Conservation (phyloP, 2,329 filamentous ascomycete species). For the Fonsecaea erecta region DNA sequence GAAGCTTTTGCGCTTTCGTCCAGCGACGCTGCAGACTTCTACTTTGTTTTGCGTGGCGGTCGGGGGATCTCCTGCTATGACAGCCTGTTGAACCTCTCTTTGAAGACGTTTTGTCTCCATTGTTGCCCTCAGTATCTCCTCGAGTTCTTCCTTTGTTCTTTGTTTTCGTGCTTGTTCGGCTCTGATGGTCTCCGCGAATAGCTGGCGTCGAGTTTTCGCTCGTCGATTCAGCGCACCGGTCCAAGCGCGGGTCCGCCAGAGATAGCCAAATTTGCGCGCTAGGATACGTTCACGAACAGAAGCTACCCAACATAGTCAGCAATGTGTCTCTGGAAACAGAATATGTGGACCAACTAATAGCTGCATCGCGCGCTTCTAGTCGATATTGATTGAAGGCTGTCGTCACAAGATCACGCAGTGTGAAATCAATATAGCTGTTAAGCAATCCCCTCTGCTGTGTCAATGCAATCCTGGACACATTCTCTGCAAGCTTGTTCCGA, state of each 20-base stretch:
- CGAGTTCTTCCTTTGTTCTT: slow-evolving; percentile 33
- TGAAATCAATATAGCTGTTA: slow-evolving; percentile 32
- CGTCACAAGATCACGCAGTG: slow-evolving; percentile 27
- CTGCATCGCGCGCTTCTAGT: slow-evolving; percentile 23
- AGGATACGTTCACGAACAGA: slow-evolving; percentile 43
- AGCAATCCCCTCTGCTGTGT: slow-evolving; percentile 31
- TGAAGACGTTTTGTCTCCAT: slow-evolving; percentile 33
- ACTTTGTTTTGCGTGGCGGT: slow-evolving; percentile 6
- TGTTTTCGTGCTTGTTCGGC: slow-evolving; percentile 33
- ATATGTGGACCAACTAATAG: slow-evolving; percentile 26
- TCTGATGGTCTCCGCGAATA: slow-evolving; percentile 37
- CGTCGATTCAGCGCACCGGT: slow-evolving; percentile 42
- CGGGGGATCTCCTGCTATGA: slow-evolving; percentile 9
- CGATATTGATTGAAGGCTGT: slow-evolving; percentile 28
- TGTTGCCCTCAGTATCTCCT: slow-evolving; percentile 33
- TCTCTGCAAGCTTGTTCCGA: slow-evolving; percentile 18
- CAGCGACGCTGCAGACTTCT: slow-evolving; percentile 27
- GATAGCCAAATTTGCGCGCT: slow-evolving; percentile 43
- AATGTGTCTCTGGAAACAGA: background rate
- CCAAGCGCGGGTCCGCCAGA: slow-evolving; percentile 47
- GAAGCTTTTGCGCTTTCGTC: slow-evolving; percentile 43
- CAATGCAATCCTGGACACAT: slow-evolving; percentile 29
- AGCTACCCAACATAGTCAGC: slow-evolving; percentile 26
- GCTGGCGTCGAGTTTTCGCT: slow-evolving; percentile 45
- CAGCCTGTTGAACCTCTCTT: slow-evolving; percentile 27